These are phyloP conservation scores for Gossypium arboreum DNA, from an alignment of 345 rosid species.

Conservation along the genomic window DNA sequence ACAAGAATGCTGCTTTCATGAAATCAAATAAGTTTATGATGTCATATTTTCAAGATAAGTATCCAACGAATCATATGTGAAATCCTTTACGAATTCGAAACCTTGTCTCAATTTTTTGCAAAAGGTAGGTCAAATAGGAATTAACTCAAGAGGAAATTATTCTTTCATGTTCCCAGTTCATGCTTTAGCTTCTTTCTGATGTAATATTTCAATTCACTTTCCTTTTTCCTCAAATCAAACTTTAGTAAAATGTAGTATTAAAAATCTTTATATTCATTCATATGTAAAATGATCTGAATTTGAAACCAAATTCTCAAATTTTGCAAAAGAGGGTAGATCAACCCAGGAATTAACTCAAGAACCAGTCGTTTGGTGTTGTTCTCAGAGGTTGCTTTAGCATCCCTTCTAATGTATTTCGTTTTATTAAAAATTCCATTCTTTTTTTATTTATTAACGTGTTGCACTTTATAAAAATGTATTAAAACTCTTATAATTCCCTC, in stretches of 20 bases:
- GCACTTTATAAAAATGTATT: constrained; percentile 42
- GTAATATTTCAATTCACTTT: neutral
- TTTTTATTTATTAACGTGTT: neutral
- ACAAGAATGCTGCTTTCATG: neutral
- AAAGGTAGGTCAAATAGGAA: neutral
- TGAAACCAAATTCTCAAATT: constrained; percentile 1
- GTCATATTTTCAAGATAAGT: neutral
- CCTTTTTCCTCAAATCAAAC: neutral
- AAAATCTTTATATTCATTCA: constrained; percentile 56
- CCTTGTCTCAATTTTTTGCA: neutral
- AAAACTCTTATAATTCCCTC: constrained; percentile 89
- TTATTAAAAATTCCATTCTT: constrained; percentile 4
- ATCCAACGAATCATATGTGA: neutral
- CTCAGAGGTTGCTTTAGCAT: constrained; percentile 4
- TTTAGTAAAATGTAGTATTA: constrained; percentile 46
- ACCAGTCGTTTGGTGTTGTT: neutral
- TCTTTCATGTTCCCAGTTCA: neutral
- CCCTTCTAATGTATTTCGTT: neutral
- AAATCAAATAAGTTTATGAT: neutral
- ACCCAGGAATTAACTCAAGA: neutral
- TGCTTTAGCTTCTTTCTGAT: neutral
- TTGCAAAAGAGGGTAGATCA: neutral
- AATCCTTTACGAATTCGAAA: neutral
- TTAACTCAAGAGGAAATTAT: neutral
- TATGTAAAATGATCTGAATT: neutral